Conservation (phyloP, 768 basidiomycete genomes). For the Termitomyces sp. region DNA sequence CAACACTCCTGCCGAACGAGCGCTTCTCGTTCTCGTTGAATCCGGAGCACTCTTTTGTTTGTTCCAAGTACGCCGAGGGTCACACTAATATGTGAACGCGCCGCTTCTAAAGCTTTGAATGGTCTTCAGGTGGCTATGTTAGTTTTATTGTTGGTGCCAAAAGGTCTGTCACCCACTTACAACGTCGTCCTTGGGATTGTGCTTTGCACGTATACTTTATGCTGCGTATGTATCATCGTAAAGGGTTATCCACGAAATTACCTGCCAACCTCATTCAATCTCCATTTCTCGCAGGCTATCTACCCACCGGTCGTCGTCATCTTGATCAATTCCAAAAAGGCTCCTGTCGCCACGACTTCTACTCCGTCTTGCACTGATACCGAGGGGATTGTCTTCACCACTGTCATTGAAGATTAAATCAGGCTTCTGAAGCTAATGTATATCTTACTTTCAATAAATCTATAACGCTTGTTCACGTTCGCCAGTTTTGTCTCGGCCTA, state of each 20-base stretch:
- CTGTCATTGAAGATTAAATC: neutral
- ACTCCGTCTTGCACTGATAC: neutral
- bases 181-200: neutral
- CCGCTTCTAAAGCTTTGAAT: neutral
- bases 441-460: neutral
- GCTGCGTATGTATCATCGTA: neutral
- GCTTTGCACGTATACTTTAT: slow-evolving; percentile 6
- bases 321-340: neutral
- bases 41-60: neutral
- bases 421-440: neutral
- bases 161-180: neutral
- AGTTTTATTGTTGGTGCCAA: neutral
- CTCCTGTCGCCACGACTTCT: too few relatives aligned
- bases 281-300: neutral
- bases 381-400: neutral
- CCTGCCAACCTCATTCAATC: neutral
- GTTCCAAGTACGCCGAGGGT: neutral
- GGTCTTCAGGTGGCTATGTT: neutral
- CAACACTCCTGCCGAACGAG: neutral
- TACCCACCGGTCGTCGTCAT: slow-evolving; percentile 2
- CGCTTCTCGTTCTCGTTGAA: neutral
- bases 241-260: neutral
- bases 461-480: neutral
- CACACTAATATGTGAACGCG: neutral
- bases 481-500: neutral